These are phyloP conservation scores for Umbelopsis ramanniana DNA, from an alignment of 192 early-diverging fungal genomes.

Conservation along the genomic window DNA sequence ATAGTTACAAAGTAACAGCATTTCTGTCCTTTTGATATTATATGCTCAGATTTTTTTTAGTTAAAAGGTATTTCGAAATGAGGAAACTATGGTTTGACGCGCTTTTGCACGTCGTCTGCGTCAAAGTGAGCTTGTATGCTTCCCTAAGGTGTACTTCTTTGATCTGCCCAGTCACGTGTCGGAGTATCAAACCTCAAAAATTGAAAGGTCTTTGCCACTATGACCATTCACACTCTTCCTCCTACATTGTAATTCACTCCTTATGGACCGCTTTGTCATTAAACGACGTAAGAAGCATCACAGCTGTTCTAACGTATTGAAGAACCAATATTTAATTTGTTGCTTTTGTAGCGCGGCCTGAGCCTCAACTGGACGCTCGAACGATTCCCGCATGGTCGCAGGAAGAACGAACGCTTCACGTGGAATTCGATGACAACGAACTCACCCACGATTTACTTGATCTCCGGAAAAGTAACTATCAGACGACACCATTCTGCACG, in stretches of 20 bases:
- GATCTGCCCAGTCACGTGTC: too few species aligned
- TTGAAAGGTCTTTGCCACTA: too few species aligned
- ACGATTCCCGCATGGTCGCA: constrained; percentile 15
- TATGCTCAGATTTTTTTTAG: too few species aligned
- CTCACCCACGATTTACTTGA: constrained; percentile 9
- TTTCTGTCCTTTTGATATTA: too few species aligned
- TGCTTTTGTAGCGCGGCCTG: not conserved
- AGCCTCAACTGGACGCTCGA: not conserved
- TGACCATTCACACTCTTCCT: too few species aligned
- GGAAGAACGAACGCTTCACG: not conserved
- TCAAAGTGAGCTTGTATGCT: too few species aligned
- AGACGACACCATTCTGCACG: not conserved
- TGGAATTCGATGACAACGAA: constrained; percentile 17
- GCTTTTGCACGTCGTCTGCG: too few species aligned
- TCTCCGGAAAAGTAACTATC: constrained; percentile 15
- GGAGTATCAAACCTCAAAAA: too few species aligned
- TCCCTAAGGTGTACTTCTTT: too few species aligned
- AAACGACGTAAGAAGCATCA: constrained; percentile 2
- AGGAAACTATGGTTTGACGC: too few species aligned
- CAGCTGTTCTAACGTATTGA: not conserved
- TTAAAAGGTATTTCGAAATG: too few species aligned
- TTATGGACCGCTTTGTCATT: constrained; percentile 13
- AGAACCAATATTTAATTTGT: not conserved
- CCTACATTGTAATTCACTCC: not conserved
- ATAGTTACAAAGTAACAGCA: too few species aligned